A percentile compares a stretch with the other conserved stretches of the same genome.
Evolutionary conservation across 2,329 filamentous ascomycete species (phyloP).

Genomic region (Aspergillus uvarum): DNA sequence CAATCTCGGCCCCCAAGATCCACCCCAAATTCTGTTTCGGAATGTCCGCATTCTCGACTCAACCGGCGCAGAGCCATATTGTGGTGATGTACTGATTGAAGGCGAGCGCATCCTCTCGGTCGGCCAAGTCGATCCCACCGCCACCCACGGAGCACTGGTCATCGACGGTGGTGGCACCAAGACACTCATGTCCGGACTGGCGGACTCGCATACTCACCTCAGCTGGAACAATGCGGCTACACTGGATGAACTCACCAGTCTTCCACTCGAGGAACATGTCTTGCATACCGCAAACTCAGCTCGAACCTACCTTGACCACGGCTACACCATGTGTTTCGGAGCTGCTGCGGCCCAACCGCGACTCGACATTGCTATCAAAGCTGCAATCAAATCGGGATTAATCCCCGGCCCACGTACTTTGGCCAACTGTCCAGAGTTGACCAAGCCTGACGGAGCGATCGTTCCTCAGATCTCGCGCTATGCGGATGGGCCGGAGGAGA

Average conservation of each 20-base stretch:
- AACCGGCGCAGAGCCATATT: slow-evolving; percentile 39
- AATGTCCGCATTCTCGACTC: slow-evolving; percentile 45
- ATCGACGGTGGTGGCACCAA: slow-evolving; percentile 1
- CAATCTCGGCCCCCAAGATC: not conserved
- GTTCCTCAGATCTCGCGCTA: slow-evolving; percentile 13
- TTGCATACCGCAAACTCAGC: slow-evolving; percentile 8
- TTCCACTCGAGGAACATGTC: slow-evolving; percentile 9
- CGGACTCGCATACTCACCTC: slow-evolving; percentile 6
- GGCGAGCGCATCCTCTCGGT: slow-evolving; percentile 33
- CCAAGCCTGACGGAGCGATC: slow-evolving; percentile 7
- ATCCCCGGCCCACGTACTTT: slow-evolving; percentile 11
- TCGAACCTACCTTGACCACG: slow-evolving; percentile 8
- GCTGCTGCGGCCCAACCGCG: slow-evolving; percentile 12
- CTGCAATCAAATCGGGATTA: slow-evolving; percentile 8
- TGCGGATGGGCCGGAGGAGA: slow-evolving; percentile 38
- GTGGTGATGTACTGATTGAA: slow-evolving; percentile 43
- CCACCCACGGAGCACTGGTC: not conserved
- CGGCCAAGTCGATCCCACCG: not conserved
- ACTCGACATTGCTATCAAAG: slow-evolving; percentile 9
- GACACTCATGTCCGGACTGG: slow-evolving; percentile 1
- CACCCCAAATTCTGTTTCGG: slow-evolving; percentile 32
- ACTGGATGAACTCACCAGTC: not conserved
- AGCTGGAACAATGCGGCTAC: slow-evolving; percentile 5
- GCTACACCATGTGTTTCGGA: slow-evolving; percentile 17
- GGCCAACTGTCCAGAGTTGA: slow-evolving; percentile 9